A percentile compares a stretch with the other conserved stretches of the same genome.
Evolutionary conservation across 495 filamentous ascomycete species (phyloP).

Genomic region (Penicillium egyptiacum): DNA sequence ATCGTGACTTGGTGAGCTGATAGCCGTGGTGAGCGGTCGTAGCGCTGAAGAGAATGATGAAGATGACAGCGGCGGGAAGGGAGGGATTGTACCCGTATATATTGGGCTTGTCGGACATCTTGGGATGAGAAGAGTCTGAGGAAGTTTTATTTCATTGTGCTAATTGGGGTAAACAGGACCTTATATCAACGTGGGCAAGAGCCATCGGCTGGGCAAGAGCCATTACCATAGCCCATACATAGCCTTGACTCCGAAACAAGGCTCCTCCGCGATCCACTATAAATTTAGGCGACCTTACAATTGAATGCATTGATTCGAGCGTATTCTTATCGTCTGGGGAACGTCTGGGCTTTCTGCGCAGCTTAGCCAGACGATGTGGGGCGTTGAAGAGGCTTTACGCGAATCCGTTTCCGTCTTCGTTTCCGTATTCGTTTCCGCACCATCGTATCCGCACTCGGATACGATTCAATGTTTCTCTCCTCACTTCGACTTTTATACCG

Average conservation of each 20-base stretch:
- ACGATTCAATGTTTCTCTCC: background rate
- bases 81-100: slow-evolving; percentile 32
- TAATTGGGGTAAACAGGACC: background rate
- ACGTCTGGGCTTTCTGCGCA: background rate
- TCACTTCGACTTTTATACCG: background rate
- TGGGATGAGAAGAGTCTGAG: background rate
- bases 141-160: background rate
- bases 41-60: slow-evolving; percentile 22
- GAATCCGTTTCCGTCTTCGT: slow-evolving; percentile 20
- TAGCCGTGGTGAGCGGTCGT: slow-evolving; percentile 20
- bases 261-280: slow-evolving; percentile 4
- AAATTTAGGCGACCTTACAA: background rate
- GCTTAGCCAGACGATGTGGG: slow-evolving; percentile 4
- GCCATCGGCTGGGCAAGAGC: background rate
- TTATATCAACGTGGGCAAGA: slow-evolving; percentile 4
- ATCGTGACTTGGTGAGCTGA: slow-evolving; percentile 25
- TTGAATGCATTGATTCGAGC: slow-evolving; percentile 2
- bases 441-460: slow-evolving; percentile 23
- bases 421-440: slow-evolving; percentile 18
- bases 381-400: slow-evolving; percentile 1
- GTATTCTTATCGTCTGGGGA: background rate
- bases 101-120: slow-evolving; percentile 19
- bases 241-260: background rate
- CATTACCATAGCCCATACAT: background rate
- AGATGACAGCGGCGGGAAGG: slow-evolving; percentile 23